Conservation (phyloP, 495 filamentous ascomycete species). For the Talaromyces borbonicus region DNA sequence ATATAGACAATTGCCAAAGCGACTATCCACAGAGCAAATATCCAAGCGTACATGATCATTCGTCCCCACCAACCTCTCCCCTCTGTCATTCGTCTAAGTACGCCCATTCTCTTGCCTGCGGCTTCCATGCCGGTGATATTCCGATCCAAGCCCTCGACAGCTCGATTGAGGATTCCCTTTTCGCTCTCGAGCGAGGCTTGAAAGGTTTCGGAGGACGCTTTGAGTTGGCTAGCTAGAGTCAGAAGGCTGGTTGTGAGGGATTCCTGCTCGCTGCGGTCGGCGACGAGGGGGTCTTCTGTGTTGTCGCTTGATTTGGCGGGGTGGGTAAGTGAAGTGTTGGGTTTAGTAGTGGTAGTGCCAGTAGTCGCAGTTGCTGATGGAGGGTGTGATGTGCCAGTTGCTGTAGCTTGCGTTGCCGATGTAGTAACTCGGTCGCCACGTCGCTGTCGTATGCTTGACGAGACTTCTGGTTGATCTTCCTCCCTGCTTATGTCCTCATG, state of each 20-base stretch:
- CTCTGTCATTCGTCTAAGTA: conserved; percentile 64
- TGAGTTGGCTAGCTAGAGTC: conserved; percentile 65
- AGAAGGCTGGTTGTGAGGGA: conserved; percentile 73
- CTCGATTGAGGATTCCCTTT: conserved; percentile 55
- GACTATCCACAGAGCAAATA: conserved; percentile 66
- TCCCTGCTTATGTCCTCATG: too few species aligned
- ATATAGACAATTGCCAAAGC: conserved; percentile 69
- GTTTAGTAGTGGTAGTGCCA: conserved; percentile 6
- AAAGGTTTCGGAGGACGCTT: conserved; percentile 62
- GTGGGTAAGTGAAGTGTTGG: conserved; percentile 10
- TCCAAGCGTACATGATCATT: conserved; percentile 74
- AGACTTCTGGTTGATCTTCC: background rate
- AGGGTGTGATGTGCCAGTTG: conserved; percentile 11
- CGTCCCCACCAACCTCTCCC: conserved; percentile 81
- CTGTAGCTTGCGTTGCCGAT: conserved; percentile 11
- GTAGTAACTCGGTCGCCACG: conserved; percentile 14
- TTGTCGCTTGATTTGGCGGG: conserved; percentile 14
- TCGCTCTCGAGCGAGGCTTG: conserved; percentile 61
- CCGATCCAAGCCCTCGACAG: conserved; percentile 63
- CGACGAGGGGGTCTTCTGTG: conserved; percentile 59
- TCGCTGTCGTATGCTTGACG: conserved; percentile 7
- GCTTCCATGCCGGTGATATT: conserved; percentile 65
- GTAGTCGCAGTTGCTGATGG: conserved; percentile 10
- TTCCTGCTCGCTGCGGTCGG: conserved; percentile 73
- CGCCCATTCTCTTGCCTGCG: conserved; percentile 63